Percentiles rank a stretch among this genome's conserved stretches.
phyloP scores from a whole-genome alignment of 2,329 filamentous ascomycete genomes.

The Cercospora canescens region DNA sequence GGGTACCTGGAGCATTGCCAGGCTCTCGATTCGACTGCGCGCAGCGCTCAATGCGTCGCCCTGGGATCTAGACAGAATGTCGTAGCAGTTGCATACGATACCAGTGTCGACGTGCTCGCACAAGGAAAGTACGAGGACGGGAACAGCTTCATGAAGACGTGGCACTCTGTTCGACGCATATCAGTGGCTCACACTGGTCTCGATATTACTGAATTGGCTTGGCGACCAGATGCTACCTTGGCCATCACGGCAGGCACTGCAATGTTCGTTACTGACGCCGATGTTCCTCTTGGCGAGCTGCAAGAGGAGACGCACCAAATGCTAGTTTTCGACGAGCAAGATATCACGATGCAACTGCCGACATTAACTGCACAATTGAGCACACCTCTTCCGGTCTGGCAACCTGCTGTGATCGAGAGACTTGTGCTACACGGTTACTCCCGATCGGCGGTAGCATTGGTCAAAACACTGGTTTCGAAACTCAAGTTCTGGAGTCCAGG shows the following conservation, averaged over 20 bases:
- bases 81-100: conserved; percentile 30
- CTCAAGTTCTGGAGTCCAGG: conserved; percentile 83
- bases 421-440: conserved; percentile 81
- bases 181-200: conserved; percentile 30
- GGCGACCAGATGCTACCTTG: conserved; percentile 81
- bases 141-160: conserved; percentile 16
- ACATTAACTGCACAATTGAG: conserved; percentile 57
- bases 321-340: conserved; percentile 5
- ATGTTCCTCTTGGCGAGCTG: conserved; percentile 65
- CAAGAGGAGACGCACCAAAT: conserved; percentile 38
- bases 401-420: conserved; percentile 86
- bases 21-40: conserved; percentile 8
- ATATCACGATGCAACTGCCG: conserved; percentile 7
- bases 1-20: conserved; percentile 35
- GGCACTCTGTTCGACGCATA: conserved; percentile 28
- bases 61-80: conserved; percentile 22
- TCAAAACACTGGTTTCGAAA: conserved; percentile 70
- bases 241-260: conserved; percentile 90
- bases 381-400: conserved; percentile 83
- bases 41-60: conserved; percentile 20
- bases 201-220: conserved; percentile 43
- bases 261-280: conserved; percentile 78
- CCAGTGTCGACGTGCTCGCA: conserved; percentile 27
- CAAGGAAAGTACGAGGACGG: conserved; percentile 30
- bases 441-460: conserved; percentile 67